Conservation (phyloP, 2,329 filamentous ascomycete genomes). For the Hymenotorrendiella dingleyae region DNA sequence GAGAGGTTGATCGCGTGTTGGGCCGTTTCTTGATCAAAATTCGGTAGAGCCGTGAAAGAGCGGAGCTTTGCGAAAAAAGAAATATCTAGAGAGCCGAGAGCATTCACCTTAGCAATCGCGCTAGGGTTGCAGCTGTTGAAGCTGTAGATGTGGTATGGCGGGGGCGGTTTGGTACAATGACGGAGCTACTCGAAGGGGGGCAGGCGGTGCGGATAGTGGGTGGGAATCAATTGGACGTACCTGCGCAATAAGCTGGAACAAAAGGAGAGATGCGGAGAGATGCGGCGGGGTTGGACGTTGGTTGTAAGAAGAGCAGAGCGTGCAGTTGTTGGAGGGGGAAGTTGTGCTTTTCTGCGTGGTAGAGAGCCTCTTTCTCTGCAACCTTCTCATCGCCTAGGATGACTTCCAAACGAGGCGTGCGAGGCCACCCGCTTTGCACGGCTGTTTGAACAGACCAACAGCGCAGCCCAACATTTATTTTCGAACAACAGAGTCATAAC, state of each 20-base stretch:
- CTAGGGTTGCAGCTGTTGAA: background rate
- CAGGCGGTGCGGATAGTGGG: constrained; percentile 1
- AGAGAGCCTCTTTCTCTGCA: background rate
- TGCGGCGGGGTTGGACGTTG: background rate
- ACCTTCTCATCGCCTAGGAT: constrained; percentile 3
- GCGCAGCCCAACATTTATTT: constrained; percentile 7
- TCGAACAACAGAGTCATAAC: constrained; percentile 13
- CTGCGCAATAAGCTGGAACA: constrained; percentile 13
- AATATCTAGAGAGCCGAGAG: background rate
- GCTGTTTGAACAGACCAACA: constrained; percentile 3
- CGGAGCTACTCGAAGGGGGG: constrained; percentile 17
- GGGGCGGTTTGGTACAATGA: constrained; percentile 19
- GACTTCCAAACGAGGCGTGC: constrained; percentile 5
- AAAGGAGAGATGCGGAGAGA: background rate
- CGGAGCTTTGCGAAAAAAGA: constrained; percentile 4
- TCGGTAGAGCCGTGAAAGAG: constrained; percentile 14
- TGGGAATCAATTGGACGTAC: constrained; percentile 23
- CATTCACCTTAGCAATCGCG: too few relatives aligned
- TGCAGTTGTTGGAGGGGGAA: constrained; percentile 7
- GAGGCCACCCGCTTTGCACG: background rate
- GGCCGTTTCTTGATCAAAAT: too few relatives aligned
- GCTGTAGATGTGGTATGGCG: constrained; percentile 18
- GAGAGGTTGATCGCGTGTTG: constrained; percentile 29
- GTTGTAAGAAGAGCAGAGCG: constrained; percentile 1
- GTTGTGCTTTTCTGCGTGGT: constrained; percentile 3